A percentile compares a stretch with the other conserved stretches of the same genome.
Conservation (phyloP, 306 rosid genomes). For the Acmispon strigosus region DNA sequence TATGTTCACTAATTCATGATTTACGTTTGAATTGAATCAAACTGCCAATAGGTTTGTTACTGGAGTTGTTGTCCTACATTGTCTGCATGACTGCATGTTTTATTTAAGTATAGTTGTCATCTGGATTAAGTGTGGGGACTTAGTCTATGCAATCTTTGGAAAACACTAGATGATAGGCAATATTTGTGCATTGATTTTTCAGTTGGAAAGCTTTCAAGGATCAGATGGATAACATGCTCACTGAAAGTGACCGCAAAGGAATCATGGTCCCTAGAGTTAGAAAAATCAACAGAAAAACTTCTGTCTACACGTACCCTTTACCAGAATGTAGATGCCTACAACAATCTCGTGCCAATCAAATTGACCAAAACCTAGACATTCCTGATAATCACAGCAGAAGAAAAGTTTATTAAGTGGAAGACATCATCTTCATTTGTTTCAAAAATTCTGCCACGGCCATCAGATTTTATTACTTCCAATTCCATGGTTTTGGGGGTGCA, state of each 20-base stretch:
- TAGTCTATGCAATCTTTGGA: constrained; percentile 7
- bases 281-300: constrained; percentile 84
- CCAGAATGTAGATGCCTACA: constrained; percentile 95
- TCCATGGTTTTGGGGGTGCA: constrained; percentile 16
- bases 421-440: constrained; percentile 15
- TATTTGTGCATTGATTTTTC: constrained; percentile 28
- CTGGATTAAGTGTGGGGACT: not conserved
- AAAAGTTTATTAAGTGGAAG: constrained; percentile 23
- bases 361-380: constrained; percentile 19
- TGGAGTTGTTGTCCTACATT: not conserved
- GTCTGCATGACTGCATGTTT: constrained; percentile 9
- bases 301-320: constrained; percentile 80
- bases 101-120: not conserved
- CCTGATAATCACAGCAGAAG: constrained; percentile 20
- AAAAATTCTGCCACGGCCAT: not conserved
- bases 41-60: not conserved
- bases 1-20: no score
- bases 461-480: not conserved
- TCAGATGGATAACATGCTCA: constrained; percentile 77
- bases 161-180: constrained; percentile 8
- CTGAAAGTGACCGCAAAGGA: constrained; percentile 90
- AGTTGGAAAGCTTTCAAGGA: constrained; percentile 87
- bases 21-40: constrained; percentile 5
- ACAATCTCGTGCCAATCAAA: constrained; percentile 31
- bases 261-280: constrained; percentile 80